Evolutionary conservation across 805 yeast species (phyloP), one percentile per base, ranked within the genome.

Genomic region (Lachancea fermentati): DNA sequence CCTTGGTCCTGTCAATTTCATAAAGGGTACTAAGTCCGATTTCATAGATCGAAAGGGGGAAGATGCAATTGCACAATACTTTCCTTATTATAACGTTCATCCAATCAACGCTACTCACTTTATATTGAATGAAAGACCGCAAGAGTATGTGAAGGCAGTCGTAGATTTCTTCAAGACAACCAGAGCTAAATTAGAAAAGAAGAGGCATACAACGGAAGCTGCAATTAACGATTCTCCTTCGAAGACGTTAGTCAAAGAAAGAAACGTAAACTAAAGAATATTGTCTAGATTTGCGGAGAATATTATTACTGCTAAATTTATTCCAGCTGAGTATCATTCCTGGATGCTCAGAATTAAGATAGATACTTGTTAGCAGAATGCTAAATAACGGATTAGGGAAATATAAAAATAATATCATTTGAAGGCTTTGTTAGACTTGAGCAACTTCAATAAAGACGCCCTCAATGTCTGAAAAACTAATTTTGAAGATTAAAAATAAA

Each of bases 51-150:
- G 60, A 13, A 43, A 58, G 4, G 58, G 65, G 32, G 38, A 53
- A 7, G 37, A 34, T 7, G 55, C 54, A 4, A 57, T 55, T 18
- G 30, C 44, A 4, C 37, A 51, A 12, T 52, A 49, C 34, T 62
- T 57, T 48, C 66, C 66, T 31, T 48, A 54, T 34, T 36, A 54
- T 39, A 37, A 47, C 4, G 31, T 59, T 15, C 34, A 47, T 2
- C 48, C 48, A 11, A 39, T 62, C 41, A 54, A 58, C 42, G 50
- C 63, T 7, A 48, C 54, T 19, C 65, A 60, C 41, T 66, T 72
- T 64, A 46, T 71, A 5, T 65, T 67, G 15, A 58, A 63, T 16
- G 74, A 69, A 41, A 57, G 58, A 47, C 72, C 73, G 9, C 32
- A 34, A 12, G 53, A 55, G 35, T 57, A 48, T 15, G 51, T 51